Base-by-base conservation (phyloP, 768 basidiomycete genomes). In the Trametopsis cervina region DNA sequence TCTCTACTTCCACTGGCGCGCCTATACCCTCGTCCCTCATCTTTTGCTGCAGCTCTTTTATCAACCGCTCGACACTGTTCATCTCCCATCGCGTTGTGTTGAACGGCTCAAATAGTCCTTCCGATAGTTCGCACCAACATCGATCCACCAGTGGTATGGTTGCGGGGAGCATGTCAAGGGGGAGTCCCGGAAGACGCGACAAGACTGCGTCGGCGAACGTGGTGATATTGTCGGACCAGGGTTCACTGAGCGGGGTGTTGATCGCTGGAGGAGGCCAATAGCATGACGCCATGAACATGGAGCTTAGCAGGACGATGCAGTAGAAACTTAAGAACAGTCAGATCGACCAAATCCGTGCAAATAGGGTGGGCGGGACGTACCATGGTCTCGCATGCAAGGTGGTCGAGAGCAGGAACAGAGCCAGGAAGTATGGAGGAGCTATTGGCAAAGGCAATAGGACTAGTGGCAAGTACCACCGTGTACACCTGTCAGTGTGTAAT, bases 251-350 rank as follows among this genome's bases (percentile, higher is more conserved):
- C 0, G 75, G 70, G 22, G 75, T 78, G 51, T 81, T 76, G 40
- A 81, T 63, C 20, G 83, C 77, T 48, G 89, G 78, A 24, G 90
- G 86, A 53, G 87, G 85, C 89, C 89, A 91, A 65, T 90, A 90
- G 63, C 89, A 92, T 15, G 89, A 86, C 13, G 89, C 86, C 51
- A 89, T 72, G 62, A 89, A 91, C 42, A 91, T 74, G n/a, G 89
- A 85, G 0, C 80, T 74, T 12, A 92, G 78, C 18, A 92, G 74
- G 20, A 89, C 73, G 46, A 92, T 83, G 71, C 89, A 92, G 63
- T 92, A 92, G 63, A 90, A 89, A 58, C 89, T 92, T 50, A 1
- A 40, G 4, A 48, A 5, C 27, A 25, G 6, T 22, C 21, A 24
- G 47, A 20, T 40, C 36, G 42, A 17, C 12, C 33, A 12, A 27